Evolutionary conservation across 2,329 filamentous ascomycete species (phyloP), one percentile per base, ranked within the genome.

Genomic region (Gnomoniopsis smithogilvyi): DNA sequence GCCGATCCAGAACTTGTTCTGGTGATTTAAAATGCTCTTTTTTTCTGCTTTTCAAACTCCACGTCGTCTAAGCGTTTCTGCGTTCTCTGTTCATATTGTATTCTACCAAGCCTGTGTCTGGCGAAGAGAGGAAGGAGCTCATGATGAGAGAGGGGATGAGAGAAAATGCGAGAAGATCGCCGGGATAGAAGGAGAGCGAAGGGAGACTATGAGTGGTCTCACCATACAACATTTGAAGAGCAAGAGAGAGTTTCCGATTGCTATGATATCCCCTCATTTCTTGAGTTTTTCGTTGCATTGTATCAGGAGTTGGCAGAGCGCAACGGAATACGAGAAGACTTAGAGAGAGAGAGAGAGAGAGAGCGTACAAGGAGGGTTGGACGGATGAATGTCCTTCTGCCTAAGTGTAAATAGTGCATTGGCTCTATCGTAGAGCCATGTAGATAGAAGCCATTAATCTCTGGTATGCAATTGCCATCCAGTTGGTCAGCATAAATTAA

Each of bases 1-100:
- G 45, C 56, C 57, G 33, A 41, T 59, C 48, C 33, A 33, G 38
- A 22, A 34, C n/a, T 15, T 46, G 41, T 50, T 58, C 58, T 59
- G 60, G 56, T 56, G 56, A 54, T 54, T 48, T 49, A 47, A 19
- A 30, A 48, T 53, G 26, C 19, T 49, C 22, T 17, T 30, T 56
- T 38, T 36, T 58, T 33, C 51, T 17, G 43, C 34, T 15, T 48
- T 54, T 15, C 30, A 41, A 41, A 49, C 21, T 33, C 19, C n/a
- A 24, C 21, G 8, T 41, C 21, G 2, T 36, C 17, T 26, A 47
- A 56, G 49, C 58, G 33, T 59, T 48, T 17, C 36, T 38, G 51
- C 48, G 33, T 59, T 59, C 45, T 54, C 51, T 53, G 41, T 53
- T 21, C 33, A 62, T 56, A 62, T 55, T 51, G 49, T 53, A 51